Conservation (phyloP, 192 early-diverging fungal genomes). For the Gryganskiella cystojenkinii region DNA sequence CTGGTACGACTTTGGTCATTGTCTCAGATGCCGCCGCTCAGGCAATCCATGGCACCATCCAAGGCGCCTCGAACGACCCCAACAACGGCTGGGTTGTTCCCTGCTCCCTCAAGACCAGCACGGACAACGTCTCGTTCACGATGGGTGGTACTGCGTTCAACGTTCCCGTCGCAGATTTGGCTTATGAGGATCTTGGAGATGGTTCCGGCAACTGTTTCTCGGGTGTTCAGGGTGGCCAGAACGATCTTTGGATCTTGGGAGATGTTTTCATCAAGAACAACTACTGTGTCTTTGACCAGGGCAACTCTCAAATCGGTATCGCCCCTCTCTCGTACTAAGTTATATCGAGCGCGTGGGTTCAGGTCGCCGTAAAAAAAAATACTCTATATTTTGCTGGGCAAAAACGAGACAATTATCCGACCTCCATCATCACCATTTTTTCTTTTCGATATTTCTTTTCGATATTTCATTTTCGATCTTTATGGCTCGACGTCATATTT, state of each 20-base stretch:
- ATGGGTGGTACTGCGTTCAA: constrained; percentile 36
- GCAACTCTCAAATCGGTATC: constrained; percentile 59
- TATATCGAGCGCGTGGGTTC: no score
- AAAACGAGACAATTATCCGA: no score
- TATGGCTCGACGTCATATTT: no score
- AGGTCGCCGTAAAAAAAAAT: no score
- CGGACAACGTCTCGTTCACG: constrained; percentile 24
- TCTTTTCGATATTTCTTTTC: no score
- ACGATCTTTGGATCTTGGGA: constrained; percentile 61
- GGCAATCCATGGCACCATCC: constrained; percentile 50
- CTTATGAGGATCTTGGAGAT: constrained; percentile 14
- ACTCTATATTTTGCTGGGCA: no score
- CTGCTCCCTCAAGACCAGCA: background rate
- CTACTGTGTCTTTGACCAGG: constrained; percentile 68
- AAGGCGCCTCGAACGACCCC: background rate
- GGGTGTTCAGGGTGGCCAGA: constrained; percentile 23
- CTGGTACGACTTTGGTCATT: no score
- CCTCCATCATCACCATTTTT: no score
- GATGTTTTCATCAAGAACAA: constrained; percentile 72
- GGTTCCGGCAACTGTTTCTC: constrained; percentile 1
- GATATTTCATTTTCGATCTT: no score
- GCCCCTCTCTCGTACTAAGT: constrained; percentile 41
- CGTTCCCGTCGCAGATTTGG: constrained; percentile 24
- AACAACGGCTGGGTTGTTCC: background rate
- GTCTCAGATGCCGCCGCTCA: constrained; percentile 51